Evolutionary conservation across 495 filamentous ascomycete genomes (phyloP).

Genomic region (Penicillium goetzii): DNA sequence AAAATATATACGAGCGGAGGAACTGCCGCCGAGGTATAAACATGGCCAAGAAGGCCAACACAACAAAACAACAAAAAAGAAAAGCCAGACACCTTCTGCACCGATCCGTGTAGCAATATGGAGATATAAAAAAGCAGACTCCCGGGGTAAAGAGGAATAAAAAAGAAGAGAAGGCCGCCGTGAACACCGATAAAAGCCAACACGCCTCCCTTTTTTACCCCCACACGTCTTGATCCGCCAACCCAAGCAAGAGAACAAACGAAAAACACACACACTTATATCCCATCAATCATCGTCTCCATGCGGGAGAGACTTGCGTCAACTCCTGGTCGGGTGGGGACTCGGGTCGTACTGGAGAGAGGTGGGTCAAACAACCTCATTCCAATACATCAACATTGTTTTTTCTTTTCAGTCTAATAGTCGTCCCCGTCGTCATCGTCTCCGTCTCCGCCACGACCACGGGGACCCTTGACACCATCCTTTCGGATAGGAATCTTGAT

Average conservation of each 20-base stretch:
- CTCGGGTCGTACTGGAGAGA: conserved; percentile 18
- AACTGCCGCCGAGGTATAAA: conserved; percentile 29
- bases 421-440: conserved; percentile 53
- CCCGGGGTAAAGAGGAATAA: background rate
- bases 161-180: conserved; percentile 21
- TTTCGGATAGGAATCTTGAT: conserved; percentile 96
- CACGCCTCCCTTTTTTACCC: conserved; percentile 29
- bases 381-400: conserved; percentile 9
- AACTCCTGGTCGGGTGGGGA: conserved; percentile 20
- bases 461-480: conserved; percentile 68
- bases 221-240: conserved; percentile 23
- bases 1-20: conserved; percentile 32
- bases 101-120: conserved; percentile 42
- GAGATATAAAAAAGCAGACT: conserved; percentile 18
- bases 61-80: conserved; percentile 12
- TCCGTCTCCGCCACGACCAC: conserved; percentile 64
- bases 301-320: conserved; percentile 15
- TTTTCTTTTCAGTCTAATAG: conserved; percentile 14
- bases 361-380: background rate
- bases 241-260: conserved; percentile 18
- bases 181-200: conserved; percentile 43
- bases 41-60: conserved; percentile 22
- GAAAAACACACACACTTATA: conserved; percentile 13
- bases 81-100: conserved; percentile 29
- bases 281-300: conserved; percentile 18